A percentile compares a stretch with the other conserved stretches of the same genome.
These are phyloP conservation scores for Colletotrichum sp. DNA, from an alignment of 2,329 filamentous ascomycete genomes.

Conservation along the genomic window DNA sequence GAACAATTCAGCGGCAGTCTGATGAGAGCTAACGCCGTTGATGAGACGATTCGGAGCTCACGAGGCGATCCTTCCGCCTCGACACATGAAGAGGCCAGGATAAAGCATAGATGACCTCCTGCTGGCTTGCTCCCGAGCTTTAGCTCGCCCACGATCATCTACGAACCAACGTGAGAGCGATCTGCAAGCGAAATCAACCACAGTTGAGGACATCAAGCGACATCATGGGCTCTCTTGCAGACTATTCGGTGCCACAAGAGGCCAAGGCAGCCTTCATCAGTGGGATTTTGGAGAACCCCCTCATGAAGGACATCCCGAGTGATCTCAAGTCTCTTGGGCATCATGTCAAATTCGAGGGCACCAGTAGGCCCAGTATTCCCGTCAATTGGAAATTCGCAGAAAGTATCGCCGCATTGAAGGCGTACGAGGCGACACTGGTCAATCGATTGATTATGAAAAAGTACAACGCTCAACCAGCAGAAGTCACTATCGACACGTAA, in stretches of 20 bases:
- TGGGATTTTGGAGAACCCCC: constrained; percentile 3
- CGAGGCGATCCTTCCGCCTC: background rate
- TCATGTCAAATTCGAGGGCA: constrained; percentile 46
- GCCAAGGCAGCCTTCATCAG: constrained; percentile 6
- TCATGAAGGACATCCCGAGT: constrained; percentile 1
- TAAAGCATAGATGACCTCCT: background rate
- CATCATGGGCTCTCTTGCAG: constrained; percentile 9
- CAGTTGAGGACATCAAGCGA: background rate
- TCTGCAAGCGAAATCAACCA: background rate
- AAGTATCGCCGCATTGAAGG: constrained; percentile 54
- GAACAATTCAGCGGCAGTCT: background rate
- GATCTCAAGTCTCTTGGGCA: constrained; percentile 8
- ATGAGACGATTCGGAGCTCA: background rate
- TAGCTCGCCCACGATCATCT: background rate
- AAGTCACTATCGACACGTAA: constrained; percentile 52
- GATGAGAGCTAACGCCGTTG: background rate
- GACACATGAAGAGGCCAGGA: background rate
- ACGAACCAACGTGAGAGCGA: background rate
- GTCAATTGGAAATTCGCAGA: constrained; percentile 64
- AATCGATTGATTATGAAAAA: constrained; percentile 49
- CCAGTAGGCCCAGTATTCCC: constrained; percentile 48
- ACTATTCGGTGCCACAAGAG: constrained; percentile 15
- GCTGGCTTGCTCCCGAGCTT: background rate
- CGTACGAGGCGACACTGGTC: constrained; percentile 50
- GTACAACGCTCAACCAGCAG: constrained; percentile 42